Evolutionary conservation across 352 stramenopile species (phyloP), one percentile per base, ranked within the genome.

Genomic region (Globisporangium radiosum): DNA sequence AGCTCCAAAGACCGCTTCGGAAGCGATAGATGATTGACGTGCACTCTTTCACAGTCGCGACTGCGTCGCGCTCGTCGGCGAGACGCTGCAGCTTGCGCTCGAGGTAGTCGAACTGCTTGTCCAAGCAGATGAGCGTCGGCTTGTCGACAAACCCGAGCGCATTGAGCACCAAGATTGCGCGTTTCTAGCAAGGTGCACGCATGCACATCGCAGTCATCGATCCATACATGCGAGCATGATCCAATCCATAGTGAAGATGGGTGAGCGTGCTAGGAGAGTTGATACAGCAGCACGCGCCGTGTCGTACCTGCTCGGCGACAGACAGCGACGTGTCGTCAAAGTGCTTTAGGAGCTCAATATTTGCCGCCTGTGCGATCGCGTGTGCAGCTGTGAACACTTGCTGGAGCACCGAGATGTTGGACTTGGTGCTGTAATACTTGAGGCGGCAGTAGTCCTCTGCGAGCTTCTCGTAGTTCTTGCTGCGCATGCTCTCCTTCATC

Each of bases 391-490:
- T 52, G 10, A 90, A 71, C 4, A 89, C 79, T 2, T 70, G 67
- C 51, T 89, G 80, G 5, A 93, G 61, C 36, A 69, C 71, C 4
- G 69, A 57, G 54, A 90, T 72, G 50, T 78, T 88, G 38, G 79
- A 72, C 40, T 90, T 92, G 39, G 66, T 59, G 53, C 73, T 85
- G 47, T 90, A 75, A 11, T 85, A 66, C 44, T 90, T 89, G 49
- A 93, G 58, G 0, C 80, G 71, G 40, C 73, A 72, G 56, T 88
- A 93, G 47, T 91, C 78, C 15, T 90, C 76, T 0, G 80, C 83
- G 7, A 93, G 70, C 47, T 84, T 85, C 9, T 87, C 78, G 52
- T 85, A 94, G 59, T 94, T 73, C 44, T 79, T 73, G 11, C 62
- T 67, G 13, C 78, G 60, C 50, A 90, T 64, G 65, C 77, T 89